phyloP scores from a whole-genome alignment of 257 asterid species.

The Ajuga chamaepitys region DNA sequence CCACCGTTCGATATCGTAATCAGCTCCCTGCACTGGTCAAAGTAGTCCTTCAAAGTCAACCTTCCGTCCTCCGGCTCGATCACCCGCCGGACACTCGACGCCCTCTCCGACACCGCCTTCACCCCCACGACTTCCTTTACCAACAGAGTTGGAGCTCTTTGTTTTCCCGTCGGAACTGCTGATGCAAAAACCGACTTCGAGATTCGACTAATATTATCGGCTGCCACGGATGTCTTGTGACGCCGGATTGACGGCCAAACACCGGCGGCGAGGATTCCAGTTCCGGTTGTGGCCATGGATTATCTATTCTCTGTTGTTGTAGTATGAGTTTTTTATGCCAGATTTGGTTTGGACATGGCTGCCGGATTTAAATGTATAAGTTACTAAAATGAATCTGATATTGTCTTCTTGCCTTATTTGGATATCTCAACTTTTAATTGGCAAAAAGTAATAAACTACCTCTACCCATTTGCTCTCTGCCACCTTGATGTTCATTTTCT shows the following conservation, averaged over 20 bases:
- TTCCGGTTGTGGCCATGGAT: slow-evolving; percentile 30
- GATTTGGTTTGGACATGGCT: background rate
- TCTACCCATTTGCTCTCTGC: too few relatives aligned
- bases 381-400: too few relatives aligned
- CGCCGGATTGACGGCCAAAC: slow-evolving; percentile 4
- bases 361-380: too few relatives aligned
- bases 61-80: slow-evolving; percentile 7
- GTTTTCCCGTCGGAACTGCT: slow-evolving; percentile 16
- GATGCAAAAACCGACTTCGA: slow-evolving; percentile 21
- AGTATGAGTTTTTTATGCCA: background rate
- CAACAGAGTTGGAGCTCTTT: slow-evolving; percentile 5
- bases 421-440: too few relatives aligned
- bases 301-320: background rate
- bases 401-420: too few relatives aligned
- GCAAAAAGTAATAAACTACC: too few relatives aligned
- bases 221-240: background rate
- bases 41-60: slow-evolving; percentile 42
- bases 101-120: slow-evolving; percentile 8
- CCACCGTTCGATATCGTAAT: slow-evolving; percentile 48
- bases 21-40: slow-evolving; percentile 35
- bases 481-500: too few relatives aligned
- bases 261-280: slow-evolving; percentile 12
- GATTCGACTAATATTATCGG: background rate
- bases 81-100: background rate
- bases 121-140: slow-evolving; percentile 12